A percentile compares a stretch with the other conserved stretches of the same genome.
These are phyloP conservation scores for Coemansia sp. DNA, from an alignment of 192 early-diverging fungal genomes.

Conservation along the genomic window DNA sequence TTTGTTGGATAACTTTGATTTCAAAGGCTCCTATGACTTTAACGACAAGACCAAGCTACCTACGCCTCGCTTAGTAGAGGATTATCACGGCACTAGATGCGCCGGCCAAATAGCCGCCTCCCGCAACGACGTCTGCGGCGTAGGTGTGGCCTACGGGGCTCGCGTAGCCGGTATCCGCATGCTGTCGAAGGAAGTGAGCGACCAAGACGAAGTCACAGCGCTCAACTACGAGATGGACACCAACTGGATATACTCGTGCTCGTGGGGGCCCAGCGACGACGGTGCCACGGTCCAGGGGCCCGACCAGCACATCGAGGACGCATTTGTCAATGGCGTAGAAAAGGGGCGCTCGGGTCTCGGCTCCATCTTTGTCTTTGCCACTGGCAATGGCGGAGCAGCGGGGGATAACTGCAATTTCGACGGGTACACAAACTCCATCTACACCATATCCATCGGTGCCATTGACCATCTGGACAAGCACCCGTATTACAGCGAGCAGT, in stretches of 20 bases:
- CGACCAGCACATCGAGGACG: slow-evolving; percentile 71
- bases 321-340: slow-evolving; percentile 81
- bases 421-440: slow-evolving; percentile 94
- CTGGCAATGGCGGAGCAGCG: slow-evolving; percentile 80
- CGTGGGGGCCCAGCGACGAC: slow-evolving; percentile 93
- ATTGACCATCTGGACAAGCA: slow-evolving; percentile 73
- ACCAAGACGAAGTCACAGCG: slow-evolving; percentile 87
- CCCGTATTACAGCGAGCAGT: slow-evolving; percentile 83
- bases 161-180: slow-evolving; percentile 88
- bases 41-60: slow-evolving; percentile 78
- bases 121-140: slow-evolving; percentile 89
- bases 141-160: slow-evolving; percentile 89
- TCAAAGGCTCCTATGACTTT: slow-evolving; percentile 91
- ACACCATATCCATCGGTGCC: slow-evolving; percentile 91
- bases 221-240: slow-evolving; percentile 85
- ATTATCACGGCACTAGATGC: slow-evolving; percentile 95
- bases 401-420: slow-evolving; percentile 97
- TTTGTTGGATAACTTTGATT: slow-evolving; percentile 84
- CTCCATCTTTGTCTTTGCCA: slow-evolving; percentile 90
- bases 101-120: slow-evolving; percentile 95
- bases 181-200: slow-evolving; percentile 83
- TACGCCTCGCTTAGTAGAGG: slow-evolving; percentile 69
- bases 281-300: slow-evolving; percentile 85
- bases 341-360: slow-evolving; percentile 84
- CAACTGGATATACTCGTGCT: slow-evolving; percentile 95